phyloP scores from a whole-genome alignment of 2,329 filamentous ascomycete genomes.

The Chaetomium sp. region DNA sequence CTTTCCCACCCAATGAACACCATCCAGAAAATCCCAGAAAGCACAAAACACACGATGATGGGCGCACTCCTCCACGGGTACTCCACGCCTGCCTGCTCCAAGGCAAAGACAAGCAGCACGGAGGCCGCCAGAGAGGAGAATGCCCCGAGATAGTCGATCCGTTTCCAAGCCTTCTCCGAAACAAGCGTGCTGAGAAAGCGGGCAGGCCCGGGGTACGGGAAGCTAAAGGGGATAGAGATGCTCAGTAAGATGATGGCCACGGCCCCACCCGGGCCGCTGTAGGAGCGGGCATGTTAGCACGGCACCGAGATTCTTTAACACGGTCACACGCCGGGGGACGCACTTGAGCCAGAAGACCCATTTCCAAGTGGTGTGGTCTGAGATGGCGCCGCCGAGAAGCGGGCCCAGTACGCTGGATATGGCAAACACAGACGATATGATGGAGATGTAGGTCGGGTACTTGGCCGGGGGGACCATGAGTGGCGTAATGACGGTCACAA shows the following conservation, averaged over 20 bases:
- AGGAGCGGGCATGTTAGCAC: neutral
- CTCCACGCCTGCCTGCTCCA: conserved; percentile 48
- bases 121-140: conserved; percentile 45
- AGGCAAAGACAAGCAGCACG: conserved; percentile 49
- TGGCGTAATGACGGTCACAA: conserved; percentile 44
- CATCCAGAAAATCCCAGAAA: conserved; percentile 34
- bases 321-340: conserved; percentile 23
- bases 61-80: conserved; percentile 47
- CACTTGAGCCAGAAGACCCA: conserved; percentile 54
- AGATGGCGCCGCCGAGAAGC: conserved; percentile 48
- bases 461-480: conserved; percentile 42
- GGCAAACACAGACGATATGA: conserved; percentile 45
- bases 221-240: conserved; percentile 37
- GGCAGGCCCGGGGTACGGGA: conserved; percentile 35
- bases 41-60: conserved; percentile 40
- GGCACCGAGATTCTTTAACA: neutral
- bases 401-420: conserved; percentile 48
- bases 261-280: conserved; percentile 39
- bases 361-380: conserved; percentile 45
- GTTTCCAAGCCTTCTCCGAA: conserved; percentile 18
- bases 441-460: conserved; percentile 40
- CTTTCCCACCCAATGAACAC: conserved; percentile 40
- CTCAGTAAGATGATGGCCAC: conserved; percentile 34
- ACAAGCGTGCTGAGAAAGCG: conserved; percentile 34
- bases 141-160: conserved; percentile 40